phyloP scores from a whole-genome alignment of 768 basidiomycete genomes.

The Dendrothele bispora region DNA sequence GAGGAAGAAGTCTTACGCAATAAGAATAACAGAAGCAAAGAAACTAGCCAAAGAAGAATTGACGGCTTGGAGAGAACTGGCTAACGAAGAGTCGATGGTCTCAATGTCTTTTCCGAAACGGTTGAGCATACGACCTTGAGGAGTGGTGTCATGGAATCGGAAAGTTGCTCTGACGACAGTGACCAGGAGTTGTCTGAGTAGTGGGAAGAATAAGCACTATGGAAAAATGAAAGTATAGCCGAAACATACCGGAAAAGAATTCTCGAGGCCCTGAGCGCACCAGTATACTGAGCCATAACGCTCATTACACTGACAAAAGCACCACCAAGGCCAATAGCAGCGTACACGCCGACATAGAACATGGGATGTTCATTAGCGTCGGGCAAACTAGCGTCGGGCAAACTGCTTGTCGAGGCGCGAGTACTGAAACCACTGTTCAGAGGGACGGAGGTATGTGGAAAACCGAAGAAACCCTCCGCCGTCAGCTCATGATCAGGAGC shows the following conservation, averaged over 20 bases:
- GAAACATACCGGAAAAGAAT: constrained; percentile 39
- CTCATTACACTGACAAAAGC: constrained; percentile 48
- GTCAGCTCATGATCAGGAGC: constrained; percentile 37
- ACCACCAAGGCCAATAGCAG: constrained; percentile 52
- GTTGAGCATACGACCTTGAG: constrained; percentile 84
- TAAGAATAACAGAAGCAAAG: constrained; percentile 70
- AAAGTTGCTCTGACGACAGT: constrained; percentile 81
- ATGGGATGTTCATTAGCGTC: constrained; percentile 59
- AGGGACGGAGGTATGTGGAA: background rate
- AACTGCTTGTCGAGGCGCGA: constrained; percentile 18
- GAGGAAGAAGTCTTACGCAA: constrained; percentile 47
- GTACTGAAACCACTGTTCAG: constrained; percentile 5
- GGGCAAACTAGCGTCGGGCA: constrained; percentile 37
- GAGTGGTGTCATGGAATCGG: constrained; percentile 83
- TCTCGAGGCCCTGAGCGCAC: constrained; percentile 50
- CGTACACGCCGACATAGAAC: constrained; percentile 72
- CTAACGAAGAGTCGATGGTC: constrained; percentile 77
- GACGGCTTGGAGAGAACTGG: constrained; percentile 69
- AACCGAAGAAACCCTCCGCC: constrained; percentile 30
- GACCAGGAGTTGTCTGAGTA: constrained; percentile 52
- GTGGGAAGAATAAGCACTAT: background rate
- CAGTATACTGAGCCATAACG: constrained; percentile 57
- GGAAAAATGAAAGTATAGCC: background rate
- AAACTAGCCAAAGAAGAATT: constrained; percentile 79
- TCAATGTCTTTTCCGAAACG: constrained; percentile 88